A percentile compares a stretch with the other conserved stretches of the same genome.
These are phyloP conservation scores for Suillus ampliporus DNA, from an alignment of 768 basidiomycete genomes.

Conservation along the genomic window DNA sequence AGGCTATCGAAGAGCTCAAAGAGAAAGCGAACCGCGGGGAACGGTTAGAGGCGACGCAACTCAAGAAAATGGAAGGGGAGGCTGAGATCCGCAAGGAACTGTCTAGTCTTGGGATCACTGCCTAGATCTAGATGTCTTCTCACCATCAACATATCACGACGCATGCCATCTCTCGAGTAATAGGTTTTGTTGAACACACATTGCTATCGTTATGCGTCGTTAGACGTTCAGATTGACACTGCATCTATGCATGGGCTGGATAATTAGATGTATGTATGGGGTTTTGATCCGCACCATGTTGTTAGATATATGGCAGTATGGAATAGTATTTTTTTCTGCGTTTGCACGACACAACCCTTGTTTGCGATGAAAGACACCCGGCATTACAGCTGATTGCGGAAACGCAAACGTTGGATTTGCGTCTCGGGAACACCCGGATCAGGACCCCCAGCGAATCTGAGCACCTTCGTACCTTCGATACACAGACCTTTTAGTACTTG, in stretches of 20 bases:
- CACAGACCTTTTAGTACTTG: too few relatives aligned
- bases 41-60: conserved; percentile 90
- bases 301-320: conserved; percentile 18
- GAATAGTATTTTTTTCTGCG: conserved; percentile 22
- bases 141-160: not conserved
- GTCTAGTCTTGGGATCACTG: conserved; percentile 37
- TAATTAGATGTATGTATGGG: conserved; percentile 8
- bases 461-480: too few relatives aligned
- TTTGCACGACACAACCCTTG: not conserved
- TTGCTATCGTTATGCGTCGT: conserved; percentile 4
- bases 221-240: not conserved
- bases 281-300: conserved; percentile 3
- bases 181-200: conserved; percentile 6
- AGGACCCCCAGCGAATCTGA: too few relatives aligned
- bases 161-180: not conserved
- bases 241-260: conserved; percentile 2
- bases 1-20: conserved; percentile 98
- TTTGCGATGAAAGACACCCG: too few relatives aligned
- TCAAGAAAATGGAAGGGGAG: conserved; percentile 97
- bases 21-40: conserved; percentile 90
- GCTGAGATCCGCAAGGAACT: conserved; percentile 85
- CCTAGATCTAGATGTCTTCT: conserved; percentile 18
- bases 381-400: too few relatives aligned
- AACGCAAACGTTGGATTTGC: too few relatives aligned
- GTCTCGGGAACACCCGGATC: too few relatives aligned